A percentile compares a stretch with the other conserved stretches of the same genome.
Evolutionary conservation across 2,329 filamentous ascomycete genomes (phyloP).

Genomic region (Arthrobotrys sphaeroides): DNA sequence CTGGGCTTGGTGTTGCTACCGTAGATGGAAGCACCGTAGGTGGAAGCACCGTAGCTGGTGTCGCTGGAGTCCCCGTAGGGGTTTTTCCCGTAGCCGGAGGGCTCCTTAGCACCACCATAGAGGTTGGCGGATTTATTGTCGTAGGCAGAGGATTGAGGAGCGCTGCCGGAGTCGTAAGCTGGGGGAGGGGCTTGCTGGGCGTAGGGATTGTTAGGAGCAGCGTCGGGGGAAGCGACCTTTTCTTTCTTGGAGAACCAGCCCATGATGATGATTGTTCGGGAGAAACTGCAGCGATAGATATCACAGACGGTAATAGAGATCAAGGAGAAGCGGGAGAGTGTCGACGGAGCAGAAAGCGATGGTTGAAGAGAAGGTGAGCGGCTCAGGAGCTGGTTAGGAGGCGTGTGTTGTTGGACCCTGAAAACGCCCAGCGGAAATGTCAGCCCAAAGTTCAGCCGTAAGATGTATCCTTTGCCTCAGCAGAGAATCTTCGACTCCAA

Average conservation of each 20-base stretch:
- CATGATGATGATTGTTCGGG: constrained; percentile 21
- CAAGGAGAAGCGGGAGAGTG: background rate
- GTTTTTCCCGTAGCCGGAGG: background rate
- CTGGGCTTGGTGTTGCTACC: constrained; percentile 7
- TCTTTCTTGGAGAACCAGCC: constrained; percentile 45
- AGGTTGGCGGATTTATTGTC: constrained; percentile 40
- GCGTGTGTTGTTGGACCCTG: constrained; percentile 45
- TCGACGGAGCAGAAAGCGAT: background rate
- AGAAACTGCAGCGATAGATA: background rate
- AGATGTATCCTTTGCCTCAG: constrained; percentile 8
- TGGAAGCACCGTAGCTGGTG: constrained; percentile 32
- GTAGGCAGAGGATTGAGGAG: constrained; percentile 17
- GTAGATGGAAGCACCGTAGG: constrained; percentile 29
- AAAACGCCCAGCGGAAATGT: background rate
- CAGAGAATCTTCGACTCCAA: constrained; percentile 2
- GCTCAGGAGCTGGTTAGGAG: background rate
- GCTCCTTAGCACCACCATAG: constrained; percentile 20
- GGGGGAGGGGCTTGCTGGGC: constrained; percentile 19
- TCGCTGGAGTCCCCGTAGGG: constrained; percentile 2
- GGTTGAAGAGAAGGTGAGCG: background rate
- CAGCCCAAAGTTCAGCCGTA: constrained; percentile 49
- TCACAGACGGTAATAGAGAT: background rate
- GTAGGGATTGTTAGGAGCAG: constrained; percentile 29
- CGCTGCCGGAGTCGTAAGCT: constrained; percentile 15
- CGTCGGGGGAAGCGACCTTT: constrained; percentile 24